phyloP scores from a whole-genome alignment of 2,329 filamentous ascomycete species.

The Aaosphaeria pasadenensis region DNA sequence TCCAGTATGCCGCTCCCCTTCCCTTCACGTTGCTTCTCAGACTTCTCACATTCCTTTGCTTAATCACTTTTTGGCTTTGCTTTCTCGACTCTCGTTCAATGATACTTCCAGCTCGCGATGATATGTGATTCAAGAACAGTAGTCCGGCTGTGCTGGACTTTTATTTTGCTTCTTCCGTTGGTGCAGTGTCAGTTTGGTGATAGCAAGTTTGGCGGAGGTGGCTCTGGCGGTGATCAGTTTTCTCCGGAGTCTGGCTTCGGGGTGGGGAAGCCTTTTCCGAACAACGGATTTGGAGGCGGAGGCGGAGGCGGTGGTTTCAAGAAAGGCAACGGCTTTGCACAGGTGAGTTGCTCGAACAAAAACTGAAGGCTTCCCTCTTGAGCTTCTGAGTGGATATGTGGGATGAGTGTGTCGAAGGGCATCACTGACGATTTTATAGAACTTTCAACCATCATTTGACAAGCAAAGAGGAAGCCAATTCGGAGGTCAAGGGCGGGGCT shows the following conservation, averaged over 20 bases:
- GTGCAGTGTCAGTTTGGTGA: conserved; percentile 6
- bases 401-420: background rate
- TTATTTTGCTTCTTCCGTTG: conserved; percentile 8
- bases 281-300: background rate
- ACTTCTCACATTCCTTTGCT: background rate
- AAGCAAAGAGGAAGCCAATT: no score
- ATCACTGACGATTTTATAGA: background rate
- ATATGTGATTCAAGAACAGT: background rate
- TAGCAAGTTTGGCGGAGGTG: conserved; percentile 1
- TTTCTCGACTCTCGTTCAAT: conserved; percentile 3
- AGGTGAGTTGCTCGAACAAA: conserved; percentile 2
- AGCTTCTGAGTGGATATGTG: background rate
- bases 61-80: conserved; percentile 1
- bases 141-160: conserved; percentile 18
- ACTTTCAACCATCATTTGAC: no score
- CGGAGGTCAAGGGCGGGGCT: no score
- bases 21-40: background rate
- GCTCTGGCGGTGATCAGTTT: background rate
- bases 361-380: background rate
- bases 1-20: background rate
- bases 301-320: background rate
- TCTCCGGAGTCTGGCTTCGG: background rate
- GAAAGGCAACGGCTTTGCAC: conserved; percentile 1
- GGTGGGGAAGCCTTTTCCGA: background rate
- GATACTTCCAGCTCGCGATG: conserved; percentile 9